A percentile compares a stretch with the other conserved stretches of the same genome.
Conservation (phyloP, 768 basidiomycete species). For the Candolleomyces eurysporus region DNA sequence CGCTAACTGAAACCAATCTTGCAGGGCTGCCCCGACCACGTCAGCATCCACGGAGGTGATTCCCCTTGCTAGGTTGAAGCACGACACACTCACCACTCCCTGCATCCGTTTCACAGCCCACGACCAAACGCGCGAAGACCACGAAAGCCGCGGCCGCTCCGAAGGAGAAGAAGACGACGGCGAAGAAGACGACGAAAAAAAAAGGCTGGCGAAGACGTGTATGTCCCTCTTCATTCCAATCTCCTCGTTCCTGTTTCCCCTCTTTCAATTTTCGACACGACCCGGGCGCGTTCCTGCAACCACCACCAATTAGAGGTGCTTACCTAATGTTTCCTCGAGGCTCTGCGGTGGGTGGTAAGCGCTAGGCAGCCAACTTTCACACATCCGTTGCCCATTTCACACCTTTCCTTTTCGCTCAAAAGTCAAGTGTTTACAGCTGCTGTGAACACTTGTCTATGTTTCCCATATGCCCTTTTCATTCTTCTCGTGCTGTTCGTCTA, state of each 20-base stretch:
- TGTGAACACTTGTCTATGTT: constrained; percentile 31
- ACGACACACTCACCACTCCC: too few relatives aligned
- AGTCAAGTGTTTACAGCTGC: constrained; percentile 11
- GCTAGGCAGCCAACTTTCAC: constrained; percentile 4
- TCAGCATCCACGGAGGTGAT: not conserved
- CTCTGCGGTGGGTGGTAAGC: constrained; percentile 6
- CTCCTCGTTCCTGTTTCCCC: constrained; percentile 2
- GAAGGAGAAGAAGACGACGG: constrained; percentile 19
- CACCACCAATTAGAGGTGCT: constrained; percentile 1
- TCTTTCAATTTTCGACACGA: constrained; percentile 1
- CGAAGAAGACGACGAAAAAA: constrained; percentile 22
- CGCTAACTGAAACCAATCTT: not conserved
- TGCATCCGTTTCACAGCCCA: not conserved
- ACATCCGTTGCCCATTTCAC: constrained; percentile 1
- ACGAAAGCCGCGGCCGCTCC: constrained; percentile 9
- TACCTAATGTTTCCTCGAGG: constrained; percentile 4
- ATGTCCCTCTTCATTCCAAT: not conserved
- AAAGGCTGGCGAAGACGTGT: constrained; percentile 13
- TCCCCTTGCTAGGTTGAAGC: not conserved
- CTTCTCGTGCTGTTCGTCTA: constrained; percentile 64
- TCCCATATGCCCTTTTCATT: constrained; percentile 59
- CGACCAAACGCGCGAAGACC: constrained; percentile 5
- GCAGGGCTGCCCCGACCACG: not conserved
- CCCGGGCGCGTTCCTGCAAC: constrained; percentile 6
- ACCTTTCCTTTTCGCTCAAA: constrained; percentile 9